These are phyloP conservation scores for Apiotrichum montevideense DNA, from an alignment of 1,284 basidiomycete species.

Conservation along the genomic window DNA sequence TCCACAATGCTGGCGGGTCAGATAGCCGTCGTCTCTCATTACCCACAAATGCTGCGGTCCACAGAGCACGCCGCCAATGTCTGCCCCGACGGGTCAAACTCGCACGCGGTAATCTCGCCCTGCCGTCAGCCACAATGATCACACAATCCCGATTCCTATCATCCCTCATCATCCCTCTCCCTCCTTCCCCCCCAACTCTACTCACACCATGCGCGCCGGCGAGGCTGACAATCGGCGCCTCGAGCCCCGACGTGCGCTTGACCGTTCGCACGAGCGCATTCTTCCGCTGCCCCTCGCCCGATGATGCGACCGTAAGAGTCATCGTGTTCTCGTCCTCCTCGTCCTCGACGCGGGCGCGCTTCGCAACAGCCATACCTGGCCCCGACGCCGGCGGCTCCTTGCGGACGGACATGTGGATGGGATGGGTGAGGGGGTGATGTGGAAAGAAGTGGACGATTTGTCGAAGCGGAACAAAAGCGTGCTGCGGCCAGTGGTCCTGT, in stretches of 20 bases:
- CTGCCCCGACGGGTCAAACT: conserved; percentile 47
- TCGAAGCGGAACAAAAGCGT: too few species aligned
- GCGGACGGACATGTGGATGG: conserved; percentile 34
- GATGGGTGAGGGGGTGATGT: not conserved
- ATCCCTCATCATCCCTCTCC: too few species aligned
- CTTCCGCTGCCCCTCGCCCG: conserved; percentile 42
- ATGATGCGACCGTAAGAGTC: conserved; percentile 39
- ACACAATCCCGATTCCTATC: too few species aligned
- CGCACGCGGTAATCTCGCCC: conserved; percentile 47
- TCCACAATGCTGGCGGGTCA: conserved; percentile 42
- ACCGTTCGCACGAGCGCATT: conserved; percentile 41
- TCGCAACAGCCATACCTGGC: conserved; percentile 38
- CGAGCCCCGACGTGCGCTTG: conserved; percentile 44
- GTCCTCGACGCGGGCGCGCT: conserved; percentile 46
- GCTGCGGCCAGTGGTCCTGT: too few species aligned
- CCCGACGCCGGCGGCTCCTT: conserved; percentile 39
- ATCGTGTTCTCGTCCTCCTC: conserved; percentile 23
- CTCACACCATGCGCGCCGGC: conserved; percentile 44
- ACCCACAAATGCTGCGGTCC: conserved; percentile 45
- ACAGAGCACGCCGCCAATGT: conserved; percentile 45
- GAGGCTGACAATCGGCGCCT: conserved; percentile 42
- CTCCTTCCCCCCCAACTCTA: not conserved
- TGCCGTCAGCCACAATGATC: conserved; percentile 6
- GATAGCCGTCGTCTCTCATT: not conserved
- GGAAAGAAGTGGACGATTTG: not conserved